These are phyloP conservation scores for Saccharomycopsis hybrid DNA, from an alignment of 1,139 yeast species.

Conservation along the genomic window DNA sequence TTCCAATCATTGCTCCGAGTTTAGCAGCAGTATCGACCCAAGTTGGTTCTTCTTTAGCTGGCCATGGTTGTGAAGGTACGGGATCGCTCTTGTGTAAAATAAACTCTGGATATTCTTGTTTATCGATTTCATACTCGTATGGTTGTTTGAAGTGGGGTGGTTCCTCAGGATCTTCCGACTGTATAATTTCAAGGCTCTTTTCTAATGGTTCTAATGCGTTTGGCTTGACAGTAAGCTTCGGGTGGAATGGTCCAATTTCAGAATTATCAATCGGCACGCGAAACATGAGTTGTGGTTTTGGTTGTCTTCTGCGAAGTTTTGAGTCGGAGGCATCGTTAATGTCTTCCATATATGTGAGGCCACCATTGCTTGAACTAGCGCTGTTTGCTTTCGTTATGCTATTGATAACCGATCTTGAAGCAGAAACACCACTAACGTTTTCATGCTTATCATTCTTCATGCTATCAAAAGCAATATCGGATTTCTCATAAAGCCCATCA, in stretches of 20 bases:
- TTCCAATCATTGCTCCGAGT: slow-evolving; percentile 48
- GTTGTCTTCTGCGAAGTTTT: slow-evolving; percentile 33
- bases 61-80: slow-evolving; percentile 60
- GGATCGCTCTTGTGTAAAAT: slow-evolving; percentile 46
- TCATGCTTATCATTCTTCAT: slow-evolving; percentile 25
- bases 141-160: slow-evolving; percentile 77
- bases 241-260: slow-evolving; percentile 68
- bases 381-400: background rate
- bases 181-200: slow-evolving; percentile 40
- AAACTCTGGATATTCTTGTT: slow-evolving; percentile 61
- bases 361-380: background rate
- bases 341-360: slow-evolving; percentile 12
- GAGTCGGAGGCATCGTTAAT: slow-evolving; percentile 19
- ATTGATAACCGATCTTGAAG: slow-evolving; percentile 26
- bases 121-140: slow-evolving; percentile 67
- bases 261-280: slow-evolving; percentile 56
- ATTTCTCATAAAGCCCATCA: slow-evolving; percentile 68
- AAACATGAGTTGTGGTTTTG: slow-evolving; percentile 72
- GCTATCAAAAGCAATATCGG: slow-evolving; percentile 59
- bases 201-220: slow-evolving; percentile 53
- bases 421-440: slow-evolving; percentile 45
- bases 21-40: slow-evolving; percentile 65
- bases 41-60: slow-evolving; percentile 45
- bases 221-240: slow-evolving; percentile 66
- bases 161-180: slow-evolving; percentile 34